These are phyloP conservation scores for Beauveria medogensis DNA, from an alignment of 2,329 filamentous ascomycete species.

Conservation along the genomic window DNA sequence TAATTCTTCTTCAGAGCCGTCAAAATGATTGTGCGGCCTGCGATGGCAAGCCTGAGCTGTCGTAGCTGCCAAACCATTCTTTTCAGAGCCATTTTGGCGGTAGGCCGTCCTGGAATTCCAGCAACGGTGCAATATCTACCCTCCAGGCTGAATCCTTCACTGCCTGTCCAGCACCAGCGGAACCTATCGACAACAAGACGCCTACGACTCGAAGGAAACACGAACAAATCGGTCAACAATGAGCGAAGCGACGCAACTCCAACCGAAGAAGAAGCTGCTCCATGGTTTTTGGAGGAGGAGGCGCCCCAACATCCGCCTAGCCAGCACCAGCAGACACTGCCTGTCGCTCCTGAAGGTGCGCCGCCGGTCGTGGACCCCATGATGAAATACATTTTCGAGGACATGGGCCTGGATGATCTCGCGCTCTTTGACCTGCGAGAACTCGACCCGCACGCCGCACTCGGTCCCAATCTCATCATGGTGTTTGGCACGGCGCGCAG, in stretches of 20 bases:
- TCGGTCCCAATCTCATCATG: slow-evolving; percentile 88
- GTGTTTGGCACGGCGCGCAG: slow-evolving; percentile 84
- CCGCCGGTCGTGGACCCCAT: slow-evolving; percentile 66
- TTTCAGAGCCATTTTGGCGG: slow-evolving; percentile 20
- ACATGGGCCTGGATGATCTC: slow-evolving; percentile 79
- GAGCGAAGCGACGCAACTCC: slow-evolving; percentile 1
- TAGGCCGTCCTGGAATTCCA: slow-evolving; percentile 8
- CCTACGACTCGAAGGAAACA: not conserved
- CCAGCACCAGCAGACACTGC: slow-evolving; percentile 40
- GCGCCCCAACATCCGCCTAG: slow-evolving; percentile 43
- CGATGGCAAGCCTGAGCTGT: slow-evolving; percentile 22
- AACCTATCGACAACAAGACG: slow-evolving; percentile 18
- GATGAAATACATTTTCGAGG: slow-evolving; percentile 70
- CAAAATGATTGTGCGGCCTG: slow-evolving; percentile 25
- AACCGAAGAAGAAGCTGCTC: slow-evolving; percentile 32
- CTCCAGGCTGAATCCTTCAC: slow-evolving; percentile 10
- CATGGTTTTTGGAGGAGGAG: slow-evolving; percentile 84
- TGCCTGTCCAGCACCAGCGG: slow-evolving; percentile 14
- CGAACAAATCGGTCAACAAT: slow-evolving; percentile 15
- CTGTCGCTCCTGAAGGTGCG: slow-evolving; percentile 54
- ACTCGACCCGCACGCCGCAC: slow-evolving; percentile 76
- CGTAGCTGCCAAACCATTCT: slow-evolving; percentile 24
- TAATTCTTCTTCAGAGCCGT: not conserved
- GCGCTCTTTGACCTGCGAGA: slow-evolving; percentile 73
- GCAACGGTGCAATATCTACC: slow-evolving; percentile 12